Evolutionary conservation across 495 filamentous ascomycete genomes (phyloP), one percentile per base, ranked within the genome.

Genomic region (Penicillium lagena): DNA sequence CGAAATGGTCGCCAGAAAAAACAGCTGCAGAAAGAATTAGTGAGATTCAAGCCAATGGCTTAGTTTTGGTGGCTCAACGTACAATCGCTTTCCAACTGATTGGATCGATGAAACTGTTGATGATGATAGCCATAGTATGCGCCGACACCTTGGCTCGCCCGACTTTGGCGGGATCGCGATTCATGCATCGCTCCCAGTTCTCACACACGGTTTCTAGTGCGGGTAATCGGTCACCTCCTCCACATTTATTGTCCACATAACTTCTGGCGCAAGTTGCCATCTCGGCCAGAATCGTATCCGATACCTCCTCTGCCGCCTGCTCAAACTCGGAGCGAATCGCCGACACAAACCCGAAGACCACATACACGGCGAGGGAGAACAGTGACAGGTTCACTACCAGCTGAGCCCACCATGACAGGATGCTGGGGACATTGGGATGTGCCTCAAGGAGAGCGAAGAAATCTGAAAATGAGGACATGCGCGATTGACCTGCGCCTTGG

Each of bases 111-210:
- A 87, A 86, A 45, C 66, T 70, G 52, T 86, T 86, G 54, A 87
- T 80, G 27, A 90, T 95, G 56, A 83, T 82, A 40, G 83, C 90
- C 73, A 89, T 88, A 0, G 85, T 89, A 33, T 79, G 72, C n/a
- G 87, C 86, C 37, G 75, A 79, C 29, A 90, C 72, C 46, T 73
- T 76, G 9, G 84, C 85, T 4, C 82, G 70, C 8, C 78, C 83
- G 15, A 89, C 78, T 43, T 74, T 74, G 12, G 70, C 60, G 12
- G 85, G 78, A 55, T 91, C 83, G 9, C 72, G 75, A 41, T 86
- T 77, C 90, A 96, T 96, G 60, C 93, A 98, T 4, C 67, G 66
- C 44, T 83, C 80, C 93, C 91, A 97, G 34, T 79, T 75, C 29
- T 81, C 73, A 57, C 93, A 98, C 5, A 80, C 62, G 0, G 54